These are phyloP conservation scores for Xanthoparmelia taractica DNA, from an alignment of 495 filamentous ascomycete species.

Conservation along the genomic window DNA sequence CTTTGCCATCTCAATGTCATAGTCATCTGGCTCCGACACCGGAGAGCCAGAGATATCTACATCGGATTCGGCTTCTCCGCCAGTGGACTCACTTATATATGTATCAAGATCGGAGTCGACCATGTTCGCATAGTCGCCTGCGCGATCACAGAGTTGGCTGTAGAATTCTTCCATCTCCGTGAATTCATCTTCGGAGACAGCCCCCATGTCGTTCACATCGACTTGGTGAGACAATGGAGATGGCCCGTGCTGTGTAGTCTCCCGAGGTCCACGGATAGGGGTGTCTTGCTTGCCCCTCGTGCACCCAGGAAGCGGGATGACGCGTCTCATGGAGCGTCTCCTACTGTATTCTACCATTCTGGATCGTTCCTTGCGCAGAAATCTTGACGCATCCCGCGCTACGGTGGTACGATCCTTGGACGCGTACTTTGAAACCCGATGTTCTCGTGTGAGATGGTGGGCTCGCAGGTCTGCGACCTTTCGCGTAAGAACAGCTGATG, in stretches of 20 bases:
- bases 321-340: neutral
- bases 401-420: neutral
- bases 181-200: neutral
- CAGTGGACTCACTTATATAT: neutral
- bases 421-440: neutral
- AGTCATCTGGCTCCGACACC: neutral
- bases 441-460: neutral
- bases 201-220: neutral
- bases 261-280: neutral
- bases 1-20: slow-evolving; percentile 2
- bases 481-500: neutral
- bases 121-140: neutral
- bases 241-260: neutral
- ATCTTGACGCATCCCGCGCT: neutral
- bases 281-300: neutral
- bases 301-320: neutral
- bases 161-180: neutral
- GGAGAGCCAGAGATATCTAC: neutral
- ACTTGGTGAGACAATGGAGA: neutral
- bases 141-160: neutral
- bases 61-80: neutral
- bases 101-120: neutral
- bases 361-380: neutral
- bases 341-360: neutral
- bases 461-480: neutral